A percentile compares a stretch with the other conserved stretches of the same genome.
Evolutionary conservation across 2,329 filamentous ascomycete genomes (phyloP).

Genomic region (Aspergillus piperis): DNA sequence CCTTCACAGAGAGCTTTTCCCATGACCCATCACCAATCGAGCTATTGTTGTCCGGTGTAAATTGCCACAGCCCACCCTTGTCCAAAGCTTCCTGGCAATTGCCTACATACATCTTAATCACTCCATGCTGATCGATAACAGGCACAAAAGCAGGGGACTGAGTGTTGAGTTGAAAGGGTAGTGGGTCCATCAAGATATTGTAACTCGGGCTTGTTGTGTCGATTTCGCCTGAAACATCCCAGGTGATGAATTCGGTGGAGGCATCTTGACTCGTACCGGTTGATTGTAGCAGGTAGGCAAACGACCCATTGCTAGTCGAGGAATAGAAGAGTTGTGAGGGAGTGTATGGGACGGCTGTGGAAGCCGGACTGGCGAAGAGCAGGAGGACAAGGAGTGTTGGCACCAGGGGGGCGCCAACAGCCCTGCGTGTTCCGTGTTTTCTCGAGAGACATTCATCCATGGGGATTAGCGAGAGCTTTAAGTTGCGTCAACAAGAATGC

Average conservation of each 20-base stretch:
- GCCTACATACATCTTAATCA: slow-evolving; percentile 73
- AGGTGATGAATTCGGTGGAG: slow-evolving; percentile 59
- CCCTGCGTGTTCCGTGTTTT: slow-evolving; percentile 16
- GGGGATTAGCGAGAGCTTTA: slow-evolving; percentile 6
- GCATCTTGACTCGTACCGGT: slow-evolving; percentile 47
- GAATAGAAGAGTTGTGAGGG: slow-evolving; percentile 70
- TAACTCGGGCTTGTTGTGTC: slow-evolving; percentile 47
- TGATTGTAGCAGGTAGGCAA: slow-evolving; percentile 71
- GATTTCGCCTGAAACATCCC: slow-evolving; percentile 66
- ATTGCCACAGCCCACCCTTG: slow-evolving; percentile 67
- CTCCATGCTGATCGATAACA: slow-evolving; percentile 65
- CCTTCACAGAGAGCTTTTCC: slow-evolving; percentile 46
- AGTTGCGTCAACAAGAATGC: slow-evolving; percentile 8
- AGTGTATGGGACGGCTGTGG: slow-evolving; percentile 68
- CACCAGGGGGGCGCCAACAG: slow-evolving; percentile 15
- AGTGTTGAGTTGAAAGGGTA: slow-evolving; percentile 42
- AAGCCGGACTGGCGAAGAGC: slow-evolving; percentile 22
- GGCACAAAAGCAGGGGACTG: slow-evolving; percentile 67
- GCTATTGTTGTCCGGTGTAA: slow-evolving; percentile 51
- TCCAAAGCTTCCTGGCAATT: slow-evolving; percentile 61
- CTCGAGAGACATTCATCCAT: slow-evolving; percentile 21
- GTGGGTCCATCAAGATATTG: slow-evolving; percentile 28
- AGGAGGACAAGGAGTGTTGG: slow-evolving; percentile 22
- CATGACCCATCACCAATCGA: slow-evolving; percentile 57
- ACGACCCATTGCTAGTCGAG: slow-evolving; percentile 51